Base-by-base conservation (phyloP, 345 rosid genomes). In the Anacardium occidentale region DNA sequence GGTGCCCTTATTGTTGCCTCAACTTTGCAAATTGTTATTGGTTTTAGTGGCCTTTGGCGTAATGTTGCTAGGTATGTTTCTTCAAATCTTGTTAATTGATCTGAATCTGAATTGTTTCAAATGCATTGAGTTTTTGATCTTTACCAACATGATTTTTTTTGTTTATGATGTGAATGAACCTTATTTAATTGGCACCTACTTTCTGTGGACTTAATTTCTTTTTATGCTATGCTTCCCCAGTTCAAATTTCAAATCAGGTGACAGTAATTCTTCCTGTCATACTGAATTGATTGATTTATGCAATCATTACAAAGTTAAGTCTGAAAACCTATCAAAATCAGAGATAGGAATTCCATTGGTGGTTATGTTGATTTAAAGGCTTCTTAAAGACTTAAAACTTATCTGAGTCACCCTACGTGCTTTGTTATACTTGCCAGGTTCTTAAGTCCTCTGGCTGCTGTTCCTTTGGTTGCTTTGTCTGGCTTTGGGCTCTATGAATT, bases 1-100 rank as follows among this genome's bases (percentile, higher is more conserved):
- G 99, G 99, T 12, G 85, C 98, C 4, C 91, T 95, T 58, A 92
- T 95, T 58, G 97, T 95, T 75, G 93, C 97, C 71, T 95, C 99
- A n/a, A 84, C 92, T 75, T 89, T 95, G 24, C 99, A 95, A 75
- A 89, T 95, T 52, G 88, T 95, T 5, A 47, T 92, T 60, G 99
- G 99, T 65, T 95, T 95, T 83, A 95, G 99, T 53, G 99, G 99
- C 52, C 92, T 95, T 42, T 95, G 99, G 99, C 87, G 99, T 29
- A 95, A 95, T 80, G 97, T 92, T 77, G 89, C 89, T 32, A 92
- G 97, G 98, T 87, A 81, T 80, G 83, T 74, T 45, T 25, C 53
- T 40, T 15, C 21, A 32, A 72, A 64, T 44, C 67, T 61, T 37
- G 25, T 34, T 55, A 42, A 59, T 63, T 42, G 18, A 48, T 66